These are phyloP conservation scores for Lagenidium giganteum DNA, from an alignment of 352 stramenopile species.

Conservation along the genomic window DNA sequence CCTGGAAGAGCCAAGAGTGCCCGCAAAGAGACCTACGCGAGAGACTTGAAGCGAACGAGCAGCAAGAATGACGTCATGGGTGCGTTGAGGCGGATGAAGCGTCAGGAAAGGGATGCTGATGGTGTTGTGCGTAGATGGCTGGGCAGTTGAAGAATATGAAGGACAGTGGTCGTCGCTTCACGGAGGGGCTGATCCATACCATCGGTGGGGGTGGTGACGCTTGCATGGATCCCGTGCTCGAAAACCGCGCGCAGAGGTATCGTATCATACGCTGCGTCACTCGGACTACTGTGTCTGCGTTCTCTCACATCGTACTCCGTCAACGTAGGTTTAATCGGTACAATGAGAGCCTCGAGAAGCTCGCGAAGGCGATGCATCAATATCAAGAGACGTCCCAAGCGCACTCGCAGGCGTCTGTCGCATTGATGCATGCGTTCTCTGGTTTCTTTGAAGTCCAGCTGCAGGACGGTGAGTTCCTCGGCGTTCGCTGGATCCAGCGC, in stretches of 20 bases:
- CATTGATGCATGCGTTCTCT: slow-evolving; percentile 55
- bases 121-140: slow-evolving; percentile 16
- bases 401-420: slow-evolving; percentile 33
- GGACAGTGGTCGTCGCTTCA: no score
- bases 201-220: slow-evolving; percentile 44
- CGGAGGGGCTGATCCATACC: no score
- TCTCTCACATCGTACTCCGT: no score
- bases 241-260: slow-evolving; percentile 54
- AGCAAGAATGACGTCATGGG: no score
- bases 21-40: neutral
- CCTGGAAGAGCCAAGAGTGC: no score
- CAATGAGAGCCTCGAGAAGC: slow-evolving; percentile 52
- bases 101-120: slow-evolving; percentile 67
- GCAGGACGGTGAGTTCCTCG: slow-evolving; percentile 26
- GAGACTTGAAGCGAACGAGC: no score
- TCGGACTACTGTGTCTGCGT: neutral
- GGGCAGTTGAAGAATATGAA: slow-evolving; percentile 11
- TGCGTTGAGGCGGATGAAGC: slow-evolving; percentile 76
- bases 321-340: slow-evolving; percentile 53
- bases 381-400: slow-evolving; percentile 34
- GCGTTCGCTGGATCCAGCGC: neutral
- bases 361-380: slow-evolving; percentile 41
- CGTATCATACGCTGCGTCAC: slow-evolving; percentile 41
- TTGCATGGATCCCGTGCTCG: slow-evolving; percentile 57
- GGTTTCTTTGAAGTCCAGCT: slow-evolving; percentile 55